Conservation (phyloP, 2,329 filamentous ascomycete genomes). For the Biscogniauxia marginata region DNA sequence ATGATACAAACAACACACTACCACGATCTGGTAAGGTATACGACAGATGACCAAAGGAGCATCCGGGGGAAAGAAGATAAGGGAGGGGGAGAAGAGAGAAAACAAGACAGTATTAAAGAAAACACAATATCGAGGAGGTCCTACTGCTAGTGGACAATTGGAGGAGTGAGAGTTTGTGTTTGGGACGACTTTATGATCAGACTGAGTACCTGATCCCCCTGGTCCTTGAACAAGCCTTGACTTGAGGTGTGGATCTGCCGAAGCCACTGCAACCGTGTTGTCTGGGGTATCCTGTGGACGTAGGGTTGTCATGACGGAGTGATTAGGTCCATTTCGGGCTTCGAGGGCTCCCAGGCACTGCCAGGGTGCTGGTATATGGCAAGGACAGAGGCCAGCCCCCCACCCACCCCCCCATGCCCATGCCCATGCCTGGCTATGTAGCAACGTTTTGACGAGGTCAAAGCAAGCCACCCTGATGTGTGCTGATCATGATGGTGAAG, state of each 20-base stretch:
- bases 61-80: not conserved
- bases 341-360: not conserved
- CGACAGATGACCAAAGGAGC: not conserved
- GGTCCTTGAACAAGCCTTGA: not conserved
- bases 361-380: not conserved
- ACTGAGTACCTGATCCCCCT: not conserved
- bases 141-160: not conserved
- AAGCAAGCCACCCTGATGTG: constrained; percentile 1
- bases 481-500: not conserved
- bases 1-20: not conserved
- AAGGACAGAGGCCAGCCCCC: not conserved
- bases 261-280: not conserved
- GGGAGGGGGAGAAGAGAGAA: not conserved
- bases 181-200: not conserved
- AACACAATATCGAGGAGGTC: not conserved
- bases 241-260: not conserved
- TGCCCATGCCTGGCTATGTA: not conserved
- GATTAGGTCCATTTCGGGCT: not conserved
- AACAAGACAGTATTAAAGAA: not conserved
- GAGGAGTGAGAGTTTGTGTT: not conserved
- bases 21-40: not conserved
- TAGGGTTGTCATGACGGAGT: not conserved
- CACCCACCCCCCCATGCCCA: not conserved
- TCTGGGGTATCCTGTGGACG: not conserved
- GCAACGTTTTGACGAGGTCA: constrained; percentile 6